These are phyloP conservation scores for Parmelia sp. DNA, from an alignment of 495 filamentous ascomycete species.

Conservation along the genomic window DNA sequence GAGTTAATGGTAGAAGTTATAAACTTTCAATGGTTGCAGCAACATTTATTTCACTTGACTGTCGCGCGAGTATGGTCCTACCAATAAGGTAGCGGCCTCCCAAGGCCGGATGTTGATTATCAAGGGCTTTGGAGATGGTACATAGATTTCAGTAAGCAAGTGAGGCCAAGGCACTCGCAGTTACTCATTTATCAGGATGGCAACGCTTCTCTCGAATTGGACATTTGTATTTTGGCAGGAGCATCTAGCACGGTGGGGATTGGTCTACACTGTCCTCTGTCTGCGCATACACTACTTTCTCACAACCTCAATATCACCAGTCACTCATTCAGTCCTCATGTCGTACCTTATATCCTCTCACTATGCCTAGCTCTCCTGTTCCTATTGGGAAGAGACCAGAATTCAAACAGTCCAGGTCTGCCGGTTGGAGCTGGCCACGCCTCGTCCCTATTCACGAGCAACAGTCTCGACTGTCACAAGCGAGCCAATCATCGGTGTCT, in stretches of 20 bases:
- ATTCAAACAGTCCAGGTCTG: slow-evolving; percentile 17
- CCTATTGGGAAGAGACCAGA: slow-evolving; percentile 16
- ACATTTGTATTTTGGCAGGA: neutral
- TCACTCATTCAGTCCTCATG: slow-evolving; percentile 15
- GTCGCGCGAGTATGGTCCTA: slow-evolving; percentile 3
- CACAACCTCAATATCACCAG: slow-evolving; percentile 9
- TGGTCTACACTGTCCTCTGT: neutral
- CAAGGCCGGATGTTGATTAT: no score
- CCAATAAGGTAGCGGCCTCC: no score
- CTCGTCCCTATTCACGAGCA: slow-evolving; percentile 16
- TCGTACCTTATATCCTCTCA: slow-evolving; percentile 9
- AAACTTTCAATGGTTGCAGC: neutral
- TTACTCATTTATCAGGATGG: neutral
- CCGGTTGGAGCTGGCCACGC: slow-evolving; percentile 23
- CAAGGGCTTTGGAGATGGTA: no score
- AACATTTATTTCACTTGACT: neutral
- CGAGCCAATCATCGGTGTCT: neutral
- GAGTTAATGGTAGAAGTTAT: neutral
- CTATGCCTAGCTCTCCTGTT: slow-evolving; percentile 12
- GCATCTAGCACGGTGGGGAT: neutral
- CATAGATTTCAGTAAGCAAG: neutral
- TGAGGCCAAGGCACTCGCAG: neutral
- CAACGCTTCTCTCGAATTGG: neutral
- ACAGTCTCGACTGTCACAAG: slow-evolving; percentile 11
- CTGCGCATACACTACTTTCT: neutral